phyloP scores from a whole-genome alignment of 2,329 filamentous ascomycete species.

The Pestalotiopsis sp. region DNA sequence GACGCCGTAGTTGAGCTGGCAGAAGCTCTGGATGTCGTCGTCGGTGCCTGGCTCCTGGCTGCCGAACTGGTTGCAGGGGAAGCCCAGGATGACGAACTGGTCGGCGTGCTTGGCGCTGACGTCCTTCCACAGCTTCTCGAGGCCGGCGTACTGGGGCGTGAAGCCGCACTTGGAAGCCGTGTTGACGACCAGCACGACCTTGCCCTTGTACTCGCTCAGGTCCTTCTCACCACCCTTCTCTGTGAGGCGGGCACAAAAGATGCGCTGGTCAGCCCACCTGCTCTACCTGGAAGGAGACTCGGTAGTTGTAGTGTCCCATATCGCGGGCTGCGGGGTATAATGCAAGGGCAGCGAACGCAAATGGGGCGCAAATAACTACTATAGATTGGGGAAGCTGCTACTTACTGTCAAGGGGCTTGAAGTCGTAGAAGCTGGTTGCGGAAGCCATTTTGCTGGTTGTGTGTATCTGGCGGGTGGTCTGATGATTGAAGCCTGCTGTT shows the following conservation, averaged over 20 bases:
- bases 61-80: slow-evolving; percentile 98
- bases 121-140: slow-evolving; percentile 87
- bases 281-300: slow-evolving; percentile 12
- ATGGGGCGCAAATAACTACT: neutral
- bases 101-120: slow-evolving; percentile 70
- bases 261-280: slow-evolving; percentile 18
- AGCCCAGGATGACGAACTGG: slow-evolving; percentile 86
- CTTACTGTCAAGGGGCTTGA: slow-evolving; percentile 81
- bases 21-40: slow-evolving; percentile 82
- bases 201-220: slow-evolving; percentile 77
- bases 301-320: slow-evolving; percentile 1
- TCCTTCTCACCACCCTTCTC: slow-evolving; percentile 75
- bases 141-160: slow-evolving; percentile 90
- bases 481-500: slow-evolving; percentile 10
- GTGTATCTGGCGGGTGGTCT: slow-evolving; percentile 14
- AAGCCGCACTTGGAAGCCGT: slow-evolving; percentile 99
- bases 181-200: slow-evolving; percentile 96
- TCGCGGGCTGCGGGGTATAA: slow-evolving; percentile 11
- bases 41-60: slow-evolving; percentile 83
- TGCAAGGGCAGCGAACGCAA: slow-evolving; percentile 4
- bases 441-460: slow-evolving; percentile 59
- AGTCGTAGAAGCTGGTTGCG: slow-evolving; percentile 77
- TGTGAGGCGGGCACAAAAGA: slow-evolving; percentile 34
- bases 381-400: slow-evolving; percentile 23
- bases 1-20: slow-evolving; percentile 93